Conservation (phyloP, 1,284 basidiomycete genomes). For the Calocybe gambosa region DNA sequence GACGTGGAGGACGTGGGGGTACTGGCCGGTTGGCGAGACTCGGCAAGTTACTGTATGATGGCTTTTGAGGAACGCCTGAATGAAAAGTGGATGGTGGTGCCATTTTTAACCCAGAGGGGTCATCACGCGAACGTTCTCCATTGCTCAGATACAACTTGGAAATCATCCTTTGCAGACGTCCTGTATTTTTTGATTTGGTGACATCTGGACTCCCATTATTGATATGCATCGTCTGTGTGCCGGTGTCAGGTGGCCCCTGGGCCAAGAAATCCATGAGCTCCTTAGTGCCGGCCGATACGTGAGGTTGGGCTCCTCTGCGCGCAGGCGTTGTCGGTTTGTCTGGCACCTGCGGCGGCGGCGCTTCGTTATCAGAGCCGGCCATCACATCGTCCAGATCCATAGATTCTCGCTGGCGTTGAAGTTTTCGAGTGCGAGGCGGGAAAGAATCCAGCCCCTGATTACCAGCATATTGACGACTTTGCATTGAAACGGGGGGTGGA, state of each 20-base stretch:
- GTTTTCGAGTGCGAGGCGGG: constrained; percentile 42
- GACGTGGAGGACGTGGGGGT: constrained; percentile 44
- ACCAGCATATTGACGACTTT: constrained; percentile 12
- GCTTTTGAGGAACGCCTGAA: constrained; percentile 24
- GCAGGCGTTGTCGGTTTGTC: constrained; percentile 21
- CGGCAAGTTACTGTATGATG: constrained; percentile 37
- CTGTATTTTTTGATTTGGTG: constrained; percentile 43
- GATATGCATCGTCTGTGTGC: constrained; percentile 1
- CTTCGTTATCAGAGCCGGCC: constrained; percentile 59
- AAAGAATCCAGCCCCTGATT: constrained; percentile 24
- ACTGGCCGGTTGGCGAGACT: constrained; percentile 50
- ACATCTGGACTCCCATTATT: constrained; percentile 23
- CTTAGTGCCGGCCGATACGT: constrained; percentile 16
- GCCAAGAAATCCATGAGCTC: constrained; percentile 23
- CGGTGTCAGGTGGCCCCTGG: constrained; percentile 29
- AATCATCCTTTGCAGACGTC: constrained; percentile 71
- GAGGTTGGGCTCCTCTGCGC: constrained; percentile 11
- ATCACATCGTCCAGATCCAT: constrained; percentile 70
- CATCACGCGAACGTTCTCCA: constrained; percentile 38
- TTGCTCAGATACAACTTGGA: constrained; percentile 60
- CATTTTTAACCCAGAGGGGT: constrained; percentile 15
- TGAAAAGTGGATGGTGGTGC: constrained; percentile 16
- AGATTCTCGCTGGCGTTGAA: constrained; percentile 56
- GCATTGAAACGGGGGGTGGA: constrained; percentile 18
- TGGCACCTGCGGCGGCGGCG: constrained; percentile 24